Evolutionary conservation across 2,329 filamentous ascomycete genomes (phyloP), one percentile per base, ranked within the genome.

Genomic region (Apiospora kogelbergensis): DNA sequence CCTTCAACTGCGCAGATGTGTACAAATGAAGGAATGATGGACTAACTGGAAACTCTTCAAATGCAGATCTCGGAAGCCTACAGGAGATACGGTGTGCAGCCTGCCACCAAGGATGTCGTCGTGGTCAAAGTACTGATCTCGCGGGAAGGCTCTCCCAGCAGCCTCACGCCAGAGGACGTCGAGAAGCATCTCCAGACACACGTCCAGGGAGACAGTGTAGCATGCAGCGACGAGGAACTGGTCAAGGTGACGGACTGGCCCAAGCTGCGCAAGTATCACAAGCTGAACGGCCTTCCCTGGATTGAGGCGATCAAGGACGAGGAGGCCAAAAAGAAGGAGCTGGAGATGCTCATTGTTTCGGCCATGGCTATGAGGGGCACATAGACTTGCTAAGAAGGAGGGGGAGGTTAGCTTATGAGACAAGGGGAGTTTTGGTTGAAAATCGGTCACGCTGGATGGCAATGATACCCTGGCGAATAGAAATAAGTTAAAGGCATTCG

Each of bases 21-120:
- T 42, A 5, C 17, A 15, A 2, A 15, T 3, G 45, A 17, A 33
- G 4, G 17, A 10, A 26, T 46, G 20, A 37, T 46, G 9, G 22
- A 40, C 46, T 65, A 20, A 65, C 24, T 7, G 17, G 3, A 20
- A 3, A 6, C 45, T 20, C 17, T 57, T 20, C 33, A 2, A 24
- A 40, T 22, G 33, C 73, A 97, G 94, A 98, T 99, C 76, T 89
- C 94, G 66, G 95, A 98, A 74, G 91, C 94, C 0, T 98, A 98
- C 81, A 91, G 93, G 41, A 91, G 91, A 67, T 97, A 96, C 76
- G 96, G 96, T 64, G 90, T 98, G 69, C 84, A 88, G 0, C 88
- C 93, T 15, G 82, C 84, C 13, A 96, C 92, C 2, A 90, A 86
- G 60, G 81, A 90, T 73, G 81, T 99, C n/a, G 82, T 98, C 2